Conservation (phyloP, 1,284 basidiomycete species). For the Trichosporon coremiiforme region DNA sequence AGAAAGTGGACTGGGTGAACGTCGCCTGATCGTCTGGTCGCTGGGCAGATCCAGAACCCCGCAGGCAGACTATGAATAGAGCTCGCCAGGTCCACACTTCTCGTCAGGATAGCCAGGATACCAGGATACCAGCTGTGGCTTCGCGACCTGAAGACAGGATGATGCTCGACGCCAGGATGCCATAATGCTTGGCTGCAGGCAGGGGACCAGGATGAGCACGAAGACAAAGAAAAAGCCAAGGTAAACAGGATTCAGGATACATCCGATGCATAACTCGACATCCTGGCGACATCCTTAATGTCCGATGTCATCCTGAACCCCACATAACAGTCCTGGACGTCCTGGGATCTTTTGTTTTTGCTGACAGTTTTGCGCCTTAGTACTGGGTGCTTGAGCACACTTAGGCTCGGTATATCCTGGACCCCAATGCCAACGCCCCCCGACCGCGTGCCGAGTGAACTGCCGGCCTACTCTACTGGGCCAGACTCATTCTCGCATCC, state of each 20-base stretch:
- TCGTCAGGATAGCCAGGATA: not conserved
- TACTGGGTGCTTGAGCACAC: no score
- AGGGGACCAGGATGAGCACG: not conserved
- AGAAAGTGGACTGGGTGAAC: not conserved
- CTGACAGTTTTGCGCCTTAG: not conserved
- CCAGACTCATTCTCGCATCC: not conserved
- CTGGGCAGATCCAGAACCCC: not conserved
- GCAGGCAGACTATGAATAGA: not conserved
- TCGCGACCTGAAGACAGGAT: not conserved
- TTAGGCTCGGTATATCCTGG: no score
- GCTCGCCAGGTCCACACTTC: not conserved
- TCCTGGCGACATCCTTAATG: constrained; percentile 1
- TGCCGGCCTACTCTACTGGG: not conserved
- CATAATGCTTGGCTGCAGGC: not conserved
- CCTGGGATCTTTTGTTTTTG: not conserved
- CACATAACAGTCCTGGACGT: no score
- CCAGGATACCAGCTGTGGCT: constrained; percentile 6
- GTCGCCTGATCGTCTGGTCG: not conserved
- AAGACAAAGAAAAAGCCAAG: no score
- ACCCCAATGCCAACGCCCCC: no score
- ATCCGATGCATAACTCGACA: not conserved
- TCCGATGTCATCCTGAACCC: no score
- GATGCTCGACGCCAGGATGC: no score
- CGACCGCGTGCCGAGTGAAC: no score
- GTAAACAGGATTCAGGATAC: not conserved